A percentile compares a stretch with the other conserved stretches of the same genome.
Conservation (phyloP, 768 basidiomycete species). For the Tephrocybe rancida region DNA sequence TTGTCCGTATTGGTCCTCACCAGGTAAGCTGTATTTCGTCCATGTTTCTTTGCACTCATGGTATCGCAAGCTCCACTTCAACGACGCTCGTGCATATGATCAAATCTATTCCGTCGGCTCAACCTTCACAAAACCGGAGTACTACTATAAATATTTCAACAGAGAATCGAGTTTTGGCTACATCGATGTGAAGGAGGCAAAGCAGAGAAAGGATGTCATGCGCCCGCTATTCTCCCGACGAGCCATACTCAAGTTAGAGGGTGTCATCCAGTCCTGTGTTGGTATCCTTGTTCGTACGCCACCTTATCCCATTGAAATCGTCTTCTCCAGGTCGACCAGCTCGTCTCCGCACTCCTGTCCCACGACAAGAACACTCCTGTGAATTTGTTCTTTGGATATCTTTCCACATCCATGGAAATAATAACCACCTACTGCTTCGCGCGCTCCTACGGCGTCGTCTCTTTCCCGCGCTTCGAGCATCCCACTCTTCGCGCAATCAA, state of each 20-base stretch:
- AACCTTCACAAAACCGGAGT: conserved; percentile 2
- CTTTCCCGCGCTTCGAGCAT: conserved; percentile 31
- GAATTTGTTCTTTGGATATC: conserved; percentile 23
- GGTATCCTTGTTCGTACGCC: background rate
- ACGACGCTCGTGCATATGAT: background rate
- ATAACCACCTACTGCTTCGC: conserved; percentile 23
- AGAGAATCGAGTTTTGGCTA: conserved; percentile 5
- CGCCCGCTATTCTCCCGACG: conserved; percentile 12
- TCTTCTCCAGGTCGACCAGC: conserved; percentile 1
- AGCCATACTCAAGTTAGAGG: conserved; percentile 8
- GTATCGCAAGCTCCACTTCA: conserved; percentile 8
- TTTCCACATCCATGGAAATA: conserved; percentile 21
- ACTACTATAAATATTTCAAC: conserved; percentile 4
- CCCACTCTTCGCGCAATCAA: background rate
- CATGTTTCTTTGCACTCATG: background rate
- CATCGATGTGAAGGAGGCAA: conserved; percentile 4
- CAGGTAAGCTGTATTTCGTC: background rate
- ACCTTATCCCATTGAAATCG: background rate
- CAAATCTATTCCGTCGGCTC: conserved; percentile 5
- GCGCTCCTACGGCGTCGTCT: conserved; percentile 22
- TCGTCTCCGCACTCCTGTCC: conserved; percentile 2
- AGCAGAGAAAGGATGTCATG: conserved; percentile 5
- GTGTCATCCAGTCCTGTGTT: conserved; percentile 12
- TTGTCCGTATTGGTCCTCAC: background rate
- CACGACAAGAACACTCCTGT: conserved; percentile 7